Conservation (phyloP, 345 rosid species). For the Dipteronia dyeriana region DNA sequence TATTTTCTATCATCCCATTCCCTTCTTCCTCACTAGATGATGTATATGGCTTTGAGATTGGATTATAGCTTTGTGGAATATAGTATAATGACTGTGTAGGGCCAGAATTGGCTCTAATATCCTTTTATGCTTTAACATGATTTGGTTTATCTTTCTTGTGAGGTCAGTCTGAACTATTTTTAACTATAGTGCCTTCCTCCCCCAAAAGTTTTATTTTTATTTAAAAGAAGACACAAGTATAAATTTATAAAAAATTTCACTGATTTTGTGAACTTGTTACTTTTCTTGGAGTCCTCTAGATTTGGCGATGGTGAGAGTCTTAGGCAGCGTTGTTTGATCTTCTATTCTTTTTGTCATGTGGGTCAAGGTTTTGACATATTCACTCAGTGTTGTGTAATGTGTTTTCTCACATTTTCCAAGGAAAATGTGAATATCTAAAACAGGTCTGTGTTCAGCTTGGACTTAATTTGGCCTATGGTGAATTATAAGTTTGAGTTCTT, state of each 20-base stretch:
- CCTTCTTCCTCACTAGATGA: slow-evolving; percentile 12
- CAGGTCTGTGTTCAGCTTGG: background rate
- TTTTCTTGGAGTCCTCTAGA: background rate
- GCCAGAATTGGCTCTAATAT: background rate
- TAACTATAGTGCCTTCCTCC: background rate
- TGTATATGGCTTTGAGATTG: background rate
- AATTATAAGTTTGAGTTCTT: background rate
- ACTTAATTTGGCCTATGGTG: background rate
- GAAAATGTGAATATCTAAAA: background rate
- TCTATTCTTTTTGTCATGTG: background rate
- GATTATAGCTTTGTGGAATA: background rate
- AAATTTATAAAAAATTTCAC: too few species aligned
- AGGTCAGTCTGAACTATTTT: background rate
- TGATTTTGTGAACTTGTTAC: background rate
- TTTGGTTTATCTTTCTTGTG: background rate
- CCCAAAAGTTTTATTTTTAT: too few species aligned
- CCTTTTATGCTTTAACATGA: background rate
- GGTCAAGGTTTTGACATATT: background rate
- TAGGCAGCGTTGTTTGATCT: background rate
- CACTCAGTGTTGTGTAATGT: background rate
- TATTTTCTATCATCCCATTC: slow-evolving; percentile 43
- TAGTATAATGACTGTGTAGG: background rate
- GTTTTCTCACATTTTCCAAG: background rate
- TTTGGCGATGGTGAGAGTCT: background rate
- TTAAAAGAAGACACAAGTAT: too few species aligned